Base-by-base conservation (phyloP, 129 eudicot genomes). In the Escallonia rubra region DNA sequence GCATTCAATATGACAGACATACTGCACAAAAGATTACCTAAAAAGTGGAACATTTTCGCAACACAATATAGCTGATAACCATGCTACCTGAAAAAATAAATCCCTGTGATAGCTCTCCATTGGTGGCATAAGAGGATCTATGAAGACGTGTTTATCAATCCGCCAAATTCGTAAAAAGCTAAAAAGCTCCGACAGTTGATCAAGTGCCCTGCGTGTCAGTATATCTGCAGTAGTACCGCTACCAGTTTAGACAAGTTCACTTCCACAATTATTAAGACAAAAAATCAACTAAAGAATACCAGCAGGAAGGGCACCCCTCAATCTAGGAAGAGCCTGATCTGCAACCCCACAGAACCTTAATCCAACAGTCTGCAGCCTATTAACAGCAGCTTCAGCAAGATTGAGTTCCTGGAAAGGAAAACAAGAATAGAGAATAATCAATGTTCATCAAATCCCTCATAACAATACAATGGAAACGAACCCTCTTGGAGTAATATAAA, bases 61-160 rank as follows among this genome's bases (percentile, higher is more conserved):
- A 72, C 12, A 41, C 34, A 53, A 78, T 14, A 12, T 45, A 40
- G 55, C 34, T 23, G 34, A 58, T 14, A 41, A 3, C 11, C 6
- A n/a, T 44, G 43, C 59, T 75, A 88, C 96, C 96, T 92, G 98
- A 74, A 92, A 92, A 86, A 83, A 92, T 64, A 91, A 72, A 79
- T 83, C 77, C 73, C 96, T 81, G 76, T 92, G 96, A 65, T 92
- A 92, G 69, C 50, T 78, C 81, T 92, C 91, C n/a, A 91, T 78
- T 56, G 98, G 96, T 63, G 98, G 96, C 95, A 92, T 86, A 72
- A 92, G 96, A 10, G 98, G 83, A 80, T 92, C 98, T 2, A 92
- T 70, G 76, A 68, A 84, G 57, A 83, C 88, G 67, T 82, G 70
- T 61, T 74, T 78, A 71, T 89, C 86, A 43, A 89, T 66, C 68